Base-by-base conservation (phyloP, 1,284 basidiomycete genomes). In the Sphagnurus paluster region DNA sequence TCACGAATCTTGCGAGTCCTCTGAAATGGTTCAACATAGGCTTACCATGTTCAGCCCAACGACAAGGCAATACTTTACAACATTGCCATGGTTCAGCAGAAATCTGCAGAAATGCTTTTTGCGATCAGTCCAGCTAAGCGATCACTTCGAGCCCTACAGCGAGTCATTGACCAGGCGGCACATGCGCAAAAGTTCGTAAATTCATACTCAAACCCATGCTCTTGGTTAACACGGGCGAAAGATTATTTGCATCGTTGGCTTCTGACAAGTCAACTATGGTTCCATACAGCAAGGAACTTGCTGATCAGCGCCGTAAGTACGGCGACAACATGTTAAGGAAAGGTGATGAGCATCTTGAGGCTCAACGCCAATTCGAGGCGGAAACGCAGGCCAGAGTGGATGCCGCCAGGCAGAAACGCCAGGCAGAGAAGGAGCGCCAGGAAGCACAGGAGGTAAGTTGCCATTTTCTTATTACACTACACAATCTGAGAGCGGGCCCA, bases 71-170 rank as follows among this genome's bases (percentile, higher is more conserved):
- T 89, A 42, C 55, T 90, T 33, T 98, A 95, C 70, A 98, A 98
- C 65, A 90, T 97, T 59, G 94, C 93, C 44, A 93, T 97, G 87
- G 92, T 98, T 28, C 85, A 94, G 65, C 94, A 98, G 65, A 96
- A 96, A 66, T 87, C 90, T 0, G 89, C 91, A 0, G 93, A 97
- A 64, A 79, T 97, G 70, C 69, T 97, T 39, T 83, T 93, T 51
- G 76, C 81, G 1, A 69, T 94, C 16, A 75, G 77, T 2, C 77
- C 86, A 0, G 72, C 81, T 11, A 92, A 91, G 61, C 83, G 95
- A 14, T 82, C 85, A 1, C 71, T 94, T 6, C 80, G 80, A 46
- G 92, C 96, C 54, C 74, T 98, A 34, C 76, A 87, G 53, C 71
- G 73, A 33, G 90, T 87, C 0, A 84, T 94, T 40, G 78, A 84